Conservation (phyloP, 352 stramenopile species). For the Pythium aristosporum region DNA sequence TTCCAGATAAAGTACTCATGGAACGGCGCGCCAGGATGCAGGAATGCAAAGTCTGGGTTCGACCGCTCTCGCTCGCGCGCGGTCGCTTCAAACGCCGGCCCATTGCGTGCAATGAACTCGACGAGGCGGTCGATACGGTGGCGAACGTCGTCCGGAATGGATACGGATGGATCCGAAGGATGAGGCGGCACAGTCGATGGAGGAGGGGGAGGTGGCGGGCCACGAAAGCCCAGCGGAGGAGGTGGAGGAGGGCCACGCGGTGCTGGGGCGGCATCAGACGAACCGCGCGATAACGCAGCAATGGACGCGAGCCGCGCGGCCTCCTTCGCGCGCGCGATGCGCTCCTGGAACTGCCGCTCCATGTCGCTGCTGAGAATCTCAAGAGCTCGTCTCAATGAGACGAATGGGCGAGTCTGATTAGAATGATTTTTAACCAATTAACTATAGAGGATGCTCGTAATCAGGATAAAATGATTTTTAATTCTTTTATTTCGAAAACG, state of each 20-base stretch:
- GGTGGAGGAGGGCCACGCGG: background rate
- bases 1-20: constrained; percentile 56
- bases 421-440: background rate
- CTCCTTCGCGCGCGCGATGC: constrained; percentile 55
- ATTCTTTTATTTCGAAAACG: too few species aligned
- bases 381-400: too few species aligned
- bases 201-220: constrained; percentile 11
- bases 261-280: background rate
- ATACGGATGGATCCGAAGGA: constrained; percentile 6
- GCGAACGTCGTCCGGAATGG: constrained; percentile 38
- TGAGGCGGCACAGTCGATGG: background rate
- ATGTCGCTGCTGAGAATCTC: background rate
- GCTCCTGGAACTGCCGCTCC: constrained; percentile 45
- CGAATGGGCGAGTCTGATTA: background rate
- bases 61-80: constrained; percentile 39
- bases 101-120: constrained; percentile 62
- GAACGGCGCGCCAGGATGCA: constrained; percentile 38
- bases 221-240: constrained; percentile 6
- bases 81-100: constrained; percentile 51
- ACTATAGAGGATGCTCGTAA: background rate
- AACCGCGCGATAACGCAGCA: constrained; percentile 30
- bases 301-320: constrained; percentile 53
- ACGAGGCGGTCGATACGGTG: constrained; percentile 59
- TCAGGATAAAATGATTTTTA: background rate
- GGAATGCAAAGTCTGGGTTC: constrained; percentile 61